Percentiles rank a stretch among this genome's conserved stretches.
Conservation (phyloP, 441 rosid species). For the Populus hybrid region DNA sequence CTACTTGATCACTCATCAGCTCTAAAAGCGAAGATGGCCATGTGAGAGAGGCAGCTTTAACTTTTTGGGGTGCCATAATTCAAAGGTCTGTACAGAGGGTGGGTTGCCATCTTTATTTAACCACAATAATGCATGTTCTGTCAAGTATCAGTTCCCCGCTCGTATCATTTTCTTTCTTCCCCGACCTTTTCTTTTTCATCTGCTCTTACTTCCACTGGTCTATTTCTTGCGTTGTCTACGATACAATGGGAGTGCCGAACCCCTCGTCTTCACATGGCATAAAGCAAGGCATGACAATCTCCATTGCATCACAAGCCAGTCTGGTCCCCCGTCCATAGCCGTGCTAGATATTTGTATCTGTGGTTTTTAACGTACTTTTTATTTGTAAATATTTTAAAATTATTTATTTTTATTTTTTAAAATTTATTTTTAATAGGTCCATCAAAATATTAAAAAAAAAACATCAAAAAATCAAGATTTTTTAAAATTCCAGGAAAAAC, state of each 20-base stretch:
- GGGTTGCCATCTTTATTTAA: conserved; percentile 24
- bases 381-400: too few relatives aligned
- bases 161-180: conserved; percentile 22
- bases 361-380: too few relatives aligned
- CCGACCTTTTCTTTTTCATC: conserved; percentile 10
- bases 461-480: too few relatives aligned
- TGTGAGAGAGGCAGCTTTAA: conserved; percentile 43
- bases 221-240: conserved; percentile 11
- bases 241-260: too few relatives aligned
- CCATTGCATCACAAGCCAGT: conserved; percentile 2
- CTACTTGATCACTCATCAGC: conserved; percentile 17
- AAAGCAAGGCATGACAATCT: conserved; percentile 11
- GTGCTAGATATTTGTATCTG: background rate
- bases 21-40: conserved; percentile 30
- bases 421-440: too few relatives aligned
- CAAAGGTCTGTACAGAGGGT: conserved; percentile 22
- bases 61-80: conserved; percentile 25
- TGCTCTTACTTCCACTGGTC: conserved; percentile 23
- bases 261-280: conserved; percentile 25
- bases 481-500: too few relatives aligned
- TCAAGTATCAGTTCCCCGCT: conserved; percentile 24
- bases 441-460: too few relatives aligned
- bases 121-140: conserved; percentile 34
- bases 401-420: too few relatives aligned
- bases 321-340: conserved; percentile 7